A percentile compares a stretch with the other conserved stretches of the same genome.
Conservation (phyloP, 257 asterid genomes). For the Apocynum venetum region DNA sequence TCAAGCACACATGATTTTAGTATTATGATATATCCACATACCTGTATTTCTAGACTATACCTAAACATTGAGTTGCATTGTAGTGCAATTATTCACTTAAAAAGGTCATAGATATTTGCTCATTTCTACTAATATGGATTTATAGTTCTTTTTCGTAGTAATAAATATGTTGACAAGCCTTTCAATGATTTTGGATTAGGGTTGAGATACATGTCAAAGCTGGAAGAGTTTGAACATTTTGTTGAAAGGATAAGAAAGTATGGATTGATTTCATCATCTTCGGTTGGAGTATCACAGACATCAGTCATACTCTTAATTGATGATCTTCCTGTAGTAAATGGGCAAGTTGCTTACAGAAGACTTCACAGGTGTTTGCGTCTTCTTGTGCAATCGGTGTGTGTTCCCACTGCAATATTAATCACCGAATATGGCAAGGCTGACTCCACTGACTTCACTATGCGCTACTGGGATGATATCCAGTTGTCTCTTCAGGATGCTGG, state of each 20-base stretch:
- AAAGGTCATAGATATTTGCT: conserved; percentile 9
- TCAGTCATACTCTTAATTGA: conserved; percentile 73
- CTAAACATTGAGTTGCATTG: not conserved
- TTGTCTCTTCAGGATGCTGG: conserved; percentile 73
- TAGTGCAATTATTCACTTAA: not conserved
- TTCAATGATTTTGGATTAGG: conserved; percentile 47
- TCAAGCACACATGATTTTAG: not conserved
- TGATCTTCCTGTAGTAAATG: conserved; percentile 86
- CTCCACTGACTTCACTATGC: conserved; percentile 50
- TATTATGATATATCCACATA: not conserved
- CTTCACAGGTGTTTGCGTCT: conserved; percentile 71
- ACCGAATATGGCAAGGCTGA: conserved; percentile 65
- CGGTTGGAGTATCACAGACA: conserved; percentile 34
- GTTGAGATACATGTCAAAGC: conserved; percentile 67
- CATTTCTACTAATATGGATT: conserved; percentile 18
- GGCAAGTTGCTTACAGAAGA: conserved; percentile 57
- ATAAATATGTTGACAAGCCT: not conserved
- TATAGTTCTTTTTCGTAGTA: not conserved
- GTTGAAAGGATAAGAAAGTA: conserved; percentile 83
- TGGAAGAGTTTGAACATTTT: conserved; percentile 90
- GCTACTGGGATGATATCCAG: conserved; percentile 86
- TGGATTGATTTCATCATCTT: conserved; percentile 59
- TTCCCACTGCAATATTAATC: conserved; percentile 82
- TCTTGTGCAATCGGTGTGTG: conserved; percentile 69
- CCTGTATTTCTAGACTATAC: not conserved